Base-by-base conservation (phyloP, 1,139 yeast species). In the Debaryomycetaceae sp. region DNA sequence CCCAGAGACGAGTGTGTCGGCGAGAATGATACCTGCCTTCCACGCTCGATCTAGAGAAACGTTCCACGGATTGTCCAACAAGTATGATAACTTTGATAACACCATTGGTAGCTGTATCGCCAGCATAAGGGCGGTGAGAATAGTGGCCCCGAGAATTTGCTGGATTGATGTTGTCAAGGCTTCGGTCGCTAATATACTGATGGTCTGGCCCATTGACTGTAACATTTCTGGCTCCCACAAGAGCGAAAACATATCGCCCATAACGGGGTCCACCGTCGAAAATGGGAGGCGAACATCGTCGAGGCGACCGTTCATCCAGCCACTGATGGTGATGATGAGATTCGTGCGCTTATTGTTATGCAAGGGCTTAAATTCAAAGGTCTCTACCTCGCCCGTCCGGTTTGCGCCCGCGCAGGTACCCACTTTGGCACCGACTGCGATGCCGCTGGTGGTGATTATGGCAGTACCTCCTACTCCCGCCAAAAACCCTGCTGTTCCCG, bases 201-300 rank as follows among this genome's bases (percentile, higher is more conserved):
- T 87, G 0, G 98, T 92, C 50, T 90, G 96, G 45, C 98, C 98
- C 73, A 85, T 86, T 29, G 95, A 82, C 37, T 75, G 81, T 44
- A 92, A 72, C 93, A 92, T 83, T 43, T 92, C 98, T 0, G 99
- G 99, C 51, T 92, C 99, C 98, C 98, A 92, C 27, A 82, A 59
- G 12, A 92, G 62, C 0, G 97, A 85, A 45, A 81, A 81, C 43
- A 90, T 59, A 53, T 92, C 99, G 10, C 99, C 98, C 92, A 90
- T 86, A 0, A 87, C 83, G 0, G 98, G 98, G 49, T 92, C 98
- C 4, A 90, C 81, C 0, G 98, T 90, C 2, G 95, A 83, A 49
- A 87, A 92, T 3, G 98, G 98, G 37, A 92, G 66, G 47, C 99
- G 68, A 12, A 92, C 93, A 68, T 92, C 99, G 73, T 92, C 99